Evolutionary conservation across 768 basidiomycete genomes (phyloP), one percentile per base, ranked within the genome.

Genomic region (Trametes meyenii): DNA sequence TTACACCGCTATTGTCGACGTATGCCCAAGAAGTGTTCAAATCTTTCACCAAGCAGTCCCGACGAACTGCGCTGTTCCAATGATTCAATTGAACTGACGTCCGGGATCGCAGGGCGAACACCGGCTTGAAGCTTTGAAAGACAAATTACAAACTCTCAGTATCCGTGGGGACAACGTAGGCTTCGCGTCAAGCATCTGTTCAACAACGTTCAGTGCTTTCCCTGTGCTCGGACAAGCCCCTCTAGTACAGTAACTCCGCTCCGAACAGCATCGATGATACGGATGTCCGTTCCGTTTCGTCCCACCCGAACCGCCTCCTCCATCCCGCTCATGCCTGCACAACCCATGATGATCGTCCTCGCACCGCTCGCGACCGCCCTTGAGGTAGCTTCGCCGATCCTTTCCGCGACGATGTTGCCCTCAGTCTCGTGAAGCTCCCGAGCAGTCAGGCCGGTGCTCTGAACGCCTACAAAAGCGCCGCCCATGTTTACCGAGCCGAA

Each of bases 371-470:
- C 60, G 11, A 75, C 64, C 1, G 74, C 48, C 24, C 57, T 55
- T 56, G 66, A 67, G n/a, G 69, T 67, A 1, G 72, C 74, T 5
- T 64, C 64, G 24, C 62, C 64, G 46, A 75, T 72, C 45, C 65
- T 61, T 35, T 46, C 46, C 24, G 66, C 50, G 36, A 76, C 74
- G 19, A 69, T 63, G 24, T 67, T 70, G 13, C 39, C 58, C 1
- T 61, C 17, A 14, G 61, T 64, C 17, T 69, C 69, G 58, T 77
- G 75, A 44, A 76, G 62, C 62, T 76, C 74, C 3, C 62, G 45
- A 12, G 75, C 77, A n/a, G 59, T 67, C 59, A 76, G 51, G 2
- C 76, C 73, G 8, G 77, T 75, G 38, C 72, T 75, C 21, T 61
- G 55, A 10, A 75, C 73, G 17, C 76, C 75, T 1, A 68, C 69